Conservation (phyloP, 2,329 filamentous ascomycete species). For the Cyphellophora attinorum region DNA sequence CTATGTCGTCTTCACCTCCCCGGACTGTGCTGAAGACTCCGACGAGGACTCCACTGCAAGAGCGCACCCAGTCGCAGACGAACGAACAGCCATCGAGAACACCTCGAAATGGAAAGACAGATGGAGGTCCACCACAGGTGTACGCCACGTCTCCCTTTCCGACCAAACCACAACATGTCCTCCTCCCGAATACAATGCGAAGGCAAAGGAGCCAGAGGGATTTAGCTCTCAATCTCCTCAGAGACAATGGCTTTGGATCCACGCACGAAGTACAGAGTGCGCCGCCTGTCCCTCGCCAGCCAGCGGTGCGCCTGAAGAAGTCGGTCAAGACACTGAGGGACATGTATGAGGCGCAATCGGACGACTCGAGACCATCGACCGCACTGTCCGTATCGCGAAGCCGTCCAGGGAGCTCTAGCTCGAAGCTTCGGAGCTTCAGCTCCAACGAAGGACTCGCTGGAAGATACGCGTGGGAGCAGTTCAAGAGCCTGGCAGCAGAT, state of each 20-base stretch:
- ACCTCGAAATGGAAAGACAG: constrained; percentile 22
- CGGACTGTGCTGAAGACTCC: constrained; percentile 29
- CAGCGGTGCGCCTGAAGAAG: constrained; percentile 16
- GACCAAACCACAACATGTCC: constrained; percentile 37
- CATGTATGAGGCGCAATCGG: constrained; percentile 19
- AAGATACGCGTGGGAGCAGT: constrained; percentile 14
- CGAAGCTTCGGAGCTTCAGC: constrained; percentile 15
- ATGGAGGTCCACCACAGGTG: constrained; percentile 24
- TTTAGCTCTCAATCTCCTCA: constrained; percentile 5
- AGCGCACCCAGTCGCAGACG: constrained; percentile 35
- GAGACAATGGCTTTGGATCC: constrained; percentile 2
- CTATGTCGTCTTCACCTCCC: constrained; percentile 17
- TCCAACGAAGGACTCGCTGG: constrained; percentile 17
- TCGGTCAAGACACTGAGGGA: constrained; percentile 19
- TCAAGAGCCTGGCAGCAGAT: constrained; percentile 14
- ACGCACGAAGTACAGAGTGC: constrained; percentile 1
- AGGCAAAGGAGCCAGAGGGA: constrained; percentile 13
- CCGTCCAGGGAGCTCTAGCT: constrained; percentile 11
- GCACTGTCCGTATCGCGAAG: constrained; percentile 3
- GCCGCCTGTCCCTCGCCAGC: constrained; percentile 3
- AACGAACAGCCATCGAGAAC: constrained; percentile 32
- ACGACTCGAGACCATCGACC: constrained; percentile 17
- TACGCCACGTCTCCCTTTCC: constrained; percentile 35
- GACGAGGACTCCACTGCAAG: constrained; percentile 33
- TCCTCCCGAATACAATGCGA: constrained; percentile 28